Evolutionary conservation across 257 asterid genomes (phyloP).

Genomic region (Coffea eugenioides): DNA sequence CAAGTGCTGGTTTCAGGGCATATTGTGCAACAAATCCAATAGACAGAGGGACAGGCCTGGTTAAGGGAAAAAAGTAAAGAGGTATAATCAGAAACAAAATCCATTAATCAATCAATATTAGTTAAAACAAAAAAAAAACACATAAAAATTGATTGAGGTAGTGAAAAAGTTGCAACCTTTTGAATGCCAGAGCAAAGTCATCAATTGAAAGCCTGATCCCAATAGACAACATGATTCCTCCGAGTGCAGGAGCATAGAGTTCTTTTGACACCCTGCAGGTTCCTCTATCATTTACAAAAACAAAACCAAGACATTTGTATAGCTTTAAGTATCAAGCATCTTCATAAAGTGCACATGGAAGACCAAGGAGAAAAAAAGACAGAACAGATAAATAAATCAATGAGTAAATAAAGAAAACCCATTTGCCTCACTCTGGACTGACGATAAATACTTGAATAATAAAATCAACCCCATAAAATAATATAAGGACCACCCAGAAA

Average conservation of each 20-base stretch:
- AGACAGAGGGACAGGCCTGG: constrained; percentile 81
- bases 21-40: constrained; percentile 83
- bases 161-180: constrained; percentile 50
- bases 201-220: constrained; percentile 88
- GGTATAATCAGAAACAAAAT: not conserved
- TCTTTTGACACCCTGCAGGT: constrained; percentile 99
- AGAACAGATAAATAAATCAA: not conserved
- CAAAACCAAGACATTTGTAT: constrained; percentile 28
- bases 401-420: too few relatives aligned
- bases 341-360: constrained; percentile 16
- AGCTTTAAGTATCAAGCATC: constrained; percentile 26
- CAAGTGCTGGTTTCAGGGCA: constrained; percentile 78
- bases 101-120: not conserved
- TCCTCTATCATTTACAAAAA: constrained; percentile 50
- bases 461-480: constrained; percentile 22
- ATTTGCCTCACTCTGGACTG: not conserved
- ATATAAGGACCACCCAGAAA: constrained; percentile 7
- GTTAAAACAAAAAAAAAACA: not conserved
- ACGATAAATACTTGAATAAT: not conserved
- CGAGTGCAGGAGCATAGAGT: constrained; percentile 95
- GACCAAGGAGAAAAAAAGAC: constrained; percentile 8
- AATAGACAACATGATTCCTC: constrained; percentile 96
- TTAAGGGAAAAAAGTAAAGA: constrained; percentile 14
- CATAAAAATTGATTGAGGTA: constrained; percentile 3
- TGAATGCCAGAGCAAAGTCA: constrained; percentile 88